phyloP scores from a whole-genome alignment of 2,329 filamentous ascomycete species.

The Colletotrichum ledebouriae region DNA sequence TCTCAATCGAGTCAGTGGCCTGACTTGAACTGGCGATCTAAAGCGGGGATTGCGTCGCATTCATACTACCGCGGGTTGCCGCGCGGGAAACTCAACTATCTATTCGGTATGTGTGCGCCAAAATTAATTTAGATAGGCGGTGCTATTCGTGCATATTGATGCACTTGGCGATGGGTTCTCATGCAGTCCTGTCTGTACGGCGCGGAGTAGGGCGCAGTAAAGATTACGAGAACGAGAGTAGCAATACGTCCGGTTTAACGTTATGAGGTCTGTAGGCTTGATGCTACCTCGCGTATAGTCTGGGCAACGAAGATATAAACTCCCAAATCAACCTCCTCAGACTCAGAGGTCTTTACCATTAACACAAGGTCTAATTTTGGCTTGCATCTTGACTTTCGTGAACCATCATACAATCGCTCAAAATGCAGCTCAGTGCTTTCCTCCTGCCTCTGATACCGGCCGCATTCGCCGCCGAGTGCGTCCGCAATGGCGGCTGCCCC shows the following conservation, averaged over 20 bases:
- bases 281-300: not conserved
- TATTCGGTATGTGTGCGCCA: conserved; percentile 4
- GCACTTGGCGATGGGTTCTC: not conserved
- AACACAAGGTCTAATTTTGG: too few relatives aligned
- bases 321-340: not conserved
- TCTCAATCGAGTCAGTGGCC: conserved; percentile 24
- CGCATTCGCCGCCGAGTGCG: conserved; percentile 10
- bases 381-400: not conserved
- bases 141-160: conserved; percentile 1
- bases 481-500: conserved; percentile 16
- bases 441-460: conserved; percentile 13
- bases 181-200: not conserved
- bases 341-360: not conserved
- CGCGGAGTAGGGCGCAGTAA: not conserved
- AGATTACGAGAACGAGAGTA: not conserved
- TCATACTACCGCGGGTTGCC: conserved; percentile 11
- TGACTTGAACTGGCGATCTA: conserved; percentile 12
- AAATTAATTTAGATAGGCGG: conserved; percentile 8
- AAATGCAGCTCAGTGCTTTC: conserved; percentile 18
- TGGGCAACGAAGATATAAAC: conserved; percentile 1
- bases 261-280: not conserved
- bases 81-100: not conserved
- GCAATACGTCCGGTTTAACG: not conserved
- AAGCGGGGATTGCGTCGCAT: conserved; percentile 26
- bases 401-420: not conserved